phyloP scores from a whole-genome alignment of 2,329 filamentous ascomycete species.

The Truncatella angustata region DNA sequence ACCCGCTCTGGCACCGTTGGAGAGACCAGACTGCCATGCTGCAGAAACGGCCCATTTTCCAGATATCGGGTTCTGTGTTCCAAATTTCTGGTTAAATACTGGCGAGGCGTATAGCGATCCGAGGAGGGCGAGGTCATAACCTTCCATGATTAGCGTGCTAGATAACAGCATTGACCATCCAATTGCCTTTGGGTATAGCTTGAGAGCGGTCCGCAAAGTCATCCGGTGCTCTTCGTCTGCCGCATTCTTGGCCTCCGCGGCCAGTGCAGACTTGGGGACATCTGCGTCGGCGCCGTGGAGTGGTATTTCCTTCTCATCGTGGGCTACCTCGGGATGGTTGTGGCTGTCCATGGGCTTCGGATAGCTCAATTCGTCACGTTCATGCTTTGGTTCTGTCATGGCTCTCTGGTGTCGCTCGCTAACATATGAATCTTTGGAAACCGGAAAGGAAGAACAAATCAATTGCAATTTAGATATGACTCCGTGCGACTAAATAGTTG shows the following conservation, averaged over 20 bases:
- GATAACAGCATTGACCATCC: conserved; percentile 46
- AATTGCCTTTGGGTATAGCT: conserved; percentile 45
- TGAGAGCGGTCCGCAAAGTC: conserved; percentile 37
- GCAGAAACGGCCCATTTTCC: conserved; percentile 47
- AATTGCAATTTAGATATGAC: neutral
- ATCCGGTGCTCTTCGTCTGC: conserved; percentile 39
- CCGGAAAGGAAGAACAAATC: neutral
- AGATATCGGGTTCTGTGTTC: conserved; percentile 29
- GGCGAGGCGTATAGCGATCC: conserved; percentile 48
- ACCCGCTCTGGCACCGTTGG: conserved; percentile 51
- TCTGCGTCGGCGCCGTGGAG: neutral
- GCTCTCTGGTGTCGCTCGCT: neutral
- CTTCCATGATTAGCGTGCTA: conserved; percentile 48
- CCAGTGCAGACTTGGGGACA: conserved; percentile 12
- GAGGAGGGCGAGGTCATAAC: conserved; percentile 50
- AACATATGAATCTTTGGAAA: neutral
- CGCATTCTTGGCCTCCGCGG: conserved; percentile 38
- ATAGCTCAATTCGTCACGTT: neutral
- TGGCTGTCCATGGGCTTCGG: neutral
- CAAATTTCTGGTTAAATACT: conserved; percentile 45
- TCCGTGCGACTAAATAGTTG: neutral
- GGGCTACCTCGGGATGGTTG: neutral
- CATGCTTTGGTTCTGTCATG: neutral
- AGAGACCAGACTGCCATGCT: conserved; percentile 56
- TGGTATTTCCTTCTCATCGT: neutral